Percentiles rank a stretch among this genome's conserved stretches.
Evolutionary conservation across 768 basidiomycete genomes (phyloP).

Genomic region (Xerocomellus chrysenteron): DNA sequence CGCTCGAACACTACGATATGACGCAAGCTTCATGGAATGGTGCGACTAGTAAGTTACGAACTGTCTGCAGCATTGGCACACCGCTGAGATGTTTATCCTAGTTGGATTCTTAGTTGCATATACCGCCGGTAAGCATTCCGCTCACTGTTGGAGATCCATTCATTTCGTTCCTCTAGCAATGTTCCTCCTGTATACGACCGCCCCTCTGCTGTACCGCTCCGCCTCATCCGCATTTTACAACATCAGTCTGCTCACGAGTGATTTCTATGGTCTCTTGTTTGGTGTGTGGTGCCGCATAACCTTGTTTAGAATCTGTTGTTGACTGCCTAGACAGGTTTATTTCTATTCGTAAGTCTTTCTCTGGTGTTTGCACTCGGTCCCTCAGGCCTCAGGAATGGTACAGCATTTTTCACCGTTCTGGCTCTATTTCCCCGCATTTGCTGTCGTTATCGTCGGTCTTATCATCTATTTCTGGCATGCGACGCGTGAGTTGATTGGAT

Average conservation of each 20-base stretch:
- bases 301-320: neutral
- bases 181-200: constrained; percentile 82
- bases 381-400: constrained; percentile 12
- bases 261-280: constrained; percentile 85
- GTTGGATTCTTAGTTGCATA: constrained; percentile 55
- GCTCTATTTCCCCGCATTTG: constrained; percentile 84
- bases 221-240: constrained; percentile 87
- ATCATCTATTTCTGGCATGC: constrained; percentile 86
- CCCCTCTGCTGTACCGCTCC: constrained; percentile 82
- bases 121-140: constrained; percentile 36
- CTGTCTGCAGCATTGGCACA: constrained; percentile 20
- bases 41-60: constrained; percentile 56
- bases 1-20: constrained; percentile 69
- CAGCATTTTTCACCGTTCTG: constrained; percentile 84
- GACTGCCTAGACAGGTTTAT: constrained; percentile 37
- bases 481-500: constrained; percentile 57
- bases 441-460: constrained; percentile 66
- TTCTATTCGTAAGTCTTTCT: constrained; percentile 47
- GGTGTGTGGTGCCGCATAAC: constrained; percentile 30
- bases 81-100: constrained; percentile 18
- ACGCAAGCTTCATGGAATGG: constrained; percentile 70
- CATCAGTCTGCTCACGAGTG: constrained; percentile 80
- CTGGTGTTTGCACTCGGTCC: neutral
- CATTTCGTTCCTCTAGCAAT: constrained; percentile 49
- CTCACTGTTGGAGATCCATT: neutral